These are phyloP conservation scores for Hypoxylon fragiforme DNA, from an alignment of 495 filamentous ascomycete genomes.

Conservation along the genomic window DNA sequence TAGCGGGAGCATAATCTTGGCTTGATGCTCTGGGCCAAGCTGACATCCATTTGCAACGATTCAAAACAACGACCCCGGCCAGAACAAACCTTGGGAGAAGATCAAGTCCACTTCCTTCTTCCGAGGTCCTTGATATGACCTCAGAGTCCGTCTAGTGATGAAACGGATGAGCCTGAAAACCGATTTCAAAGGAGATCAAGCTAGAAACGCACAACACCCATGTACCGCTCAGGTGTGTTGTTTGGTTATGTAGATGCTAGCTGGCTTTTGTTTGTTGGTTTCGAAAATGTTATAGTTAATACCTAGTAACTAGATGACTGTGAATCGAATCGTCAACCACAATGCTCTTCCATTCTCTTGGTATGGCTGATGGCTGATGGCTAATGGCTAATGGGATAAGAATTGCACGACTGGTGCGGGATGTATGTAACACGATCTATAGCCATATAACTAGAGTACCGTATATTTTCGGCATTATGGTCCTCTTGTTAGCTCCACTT, in stretches of 20 bases:
- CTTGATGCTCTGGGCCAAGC: conserved; percentile 32
- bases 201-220: not conserved
- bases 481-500: too few relatives aligned
- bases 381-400: too few relatives aligned
- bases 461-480: too few relatives aligned
- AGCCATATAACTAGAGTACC: too few relatives aligned
- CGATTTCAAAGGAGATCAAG: not conserved
- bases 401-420: conserved; percentile 8
- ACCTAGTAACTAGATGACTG: too few relatives aligned
- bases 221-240: not conserved
- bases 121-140: conserved; percentile 1
- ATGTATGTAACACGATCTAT: conserved; percentile 7
- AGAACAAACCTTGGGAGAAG: conserved; percentile 6
- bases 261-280: too few relatives aligned
- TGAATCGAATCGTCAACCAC: too few relatives aligned
- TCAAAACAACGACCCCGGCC: conserved; percentile 32
- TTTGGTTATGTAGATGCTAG: not conserved
- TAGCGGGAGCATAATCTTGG: conserved; percentile 36
- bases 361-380: too few relatives aligned
- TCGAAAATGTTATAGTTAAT: too few relatives aligned
- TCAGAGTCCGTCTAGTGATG: not conserved
- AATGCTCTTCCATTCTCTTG: not conserved
- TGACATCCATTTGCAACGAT: conserved; percentile 31
- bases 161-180: conserved; percentile 14
- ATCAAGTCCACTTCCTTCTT: conserved; percentile 8